Conservation (phyloP, 1,284 basidiomycete species). For the Ustilago xerochloae region DNA sequence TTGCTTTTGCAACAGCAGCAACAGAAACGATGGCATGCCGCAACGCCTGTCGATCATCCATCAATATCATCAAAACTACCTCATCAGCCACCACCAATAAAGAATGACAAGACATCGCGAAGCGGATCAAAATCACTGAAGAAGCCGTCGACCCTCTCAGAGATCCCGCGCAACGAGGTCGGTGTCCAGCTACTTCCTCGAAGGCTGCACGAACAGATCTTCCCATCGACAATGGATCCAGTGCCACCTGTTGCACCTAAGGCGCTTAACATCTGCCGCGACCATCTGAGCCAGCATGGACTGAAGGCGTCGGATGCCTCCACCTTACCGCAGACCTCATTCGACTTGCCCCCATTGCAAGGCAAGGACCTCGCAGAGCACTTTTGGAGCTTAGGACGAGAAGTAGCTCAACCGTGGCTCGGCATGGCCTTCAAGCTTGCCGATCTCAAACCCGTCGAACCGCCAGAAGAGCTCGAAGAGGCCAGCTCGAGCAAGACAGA, state of each 20-base stretch:
- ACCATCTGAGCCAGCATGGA: conserved; percentile 82
- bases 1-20: background rate
- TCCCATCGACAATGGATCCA: conserved; percentile 74
- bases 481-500: background rate
- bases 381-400: conserved; percentile 82
- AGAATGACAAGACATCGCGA: background rate
- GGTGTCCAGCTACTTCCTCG: conserved; percentile 92
- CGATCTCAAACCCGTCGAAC: conserved; percentile 73
- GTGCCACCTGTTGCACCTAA: conserved; percentile 76
- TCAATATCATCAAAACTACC: background rate
- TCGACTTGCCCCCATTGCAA: conserved; percentile 85
- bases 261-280: conserved; percentile 79
- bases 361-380: conserved; percentile 87
- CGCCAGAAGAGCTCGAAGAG: conserved; percentile 69
- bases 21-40: conserved; percentile 40
- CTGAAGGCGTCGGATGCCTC: conserved; percentile 85
- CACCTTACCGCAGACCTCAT: conserved; percentile 79
- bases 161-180: conserved; percentile 76
- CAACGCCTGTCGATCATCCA: conserved; percentile 27
- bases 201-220: conserved; percentile 83
- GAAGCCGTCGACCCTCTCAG: background rate
- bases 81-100: conserved; percentile 13
- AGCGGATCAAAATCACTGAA: background rate
- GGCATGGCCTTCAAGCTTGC: conserved; percentile 78
- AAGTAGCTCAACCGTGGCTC: conserved; percentile 84